phyloP scores from a whole-genome alignment of 2,329 filamentous ascomycete genomes.

The Calonectria pseudoreteaudii region DNA sequence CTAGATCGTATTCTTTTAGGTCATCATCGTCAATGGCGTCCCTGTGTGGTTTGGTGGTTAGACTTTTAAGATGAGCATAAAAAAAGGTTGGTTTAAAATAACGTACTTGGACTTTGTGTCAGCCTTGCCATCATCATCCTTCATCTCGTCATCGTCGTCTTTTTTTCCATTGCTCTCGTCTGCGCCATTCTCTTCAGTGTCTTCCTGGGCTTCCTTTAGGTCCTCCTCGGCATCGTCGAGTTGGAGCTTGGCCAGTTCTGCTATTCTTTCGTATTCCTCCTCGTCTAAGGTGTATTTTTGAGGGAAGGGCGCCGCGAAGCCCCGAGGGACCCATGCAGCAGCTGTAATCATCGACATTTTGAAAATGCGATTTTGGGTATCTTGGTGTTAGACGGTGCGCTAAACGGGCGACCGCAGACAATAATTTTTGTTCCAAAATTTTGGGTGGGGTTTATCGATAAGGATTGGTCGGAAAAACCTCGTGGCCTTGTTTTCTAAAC shows the following conservation, averaged over 20 bases:
- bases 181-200: conserved; percentile 45
- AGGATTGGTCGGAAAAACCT: conserved; percentile 42
- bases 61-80: background rate
- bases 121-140: conserved; percentile 45
- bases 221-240: conserved; percentile 94
- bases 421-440: conserved; percentile 50
- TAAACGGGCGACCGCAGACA: conserved; percentile 30
- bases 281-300: conserved; percentile 82
- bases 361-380: conserved; percentile 44
- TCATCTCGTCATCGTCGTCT: conserved; percentile 50
- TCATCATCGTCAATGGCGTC: conserved; percentile 78
- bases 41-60: conserved; percentile 48
- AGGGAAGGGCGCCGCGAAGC: conserved; percentile 81
- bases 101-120: conserved; percentile 53
- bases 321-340: conserved; percentile 80
- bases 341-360: conserved; percentile 81
- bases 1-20: conserved; percentile 94
- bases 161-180: conserved; percentile 45
- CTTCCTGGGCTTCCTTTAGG: conserved; percentile 75
- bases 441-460: conserved; percentile 56
- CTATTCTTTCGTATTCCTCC: conserved; percentile 80
- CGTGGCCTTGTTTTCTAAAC: conserved; percentile 27
- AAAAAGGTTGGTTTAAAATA: background rate
- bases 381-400: conserved; percentile 33
- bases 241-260: conserved; percentile 79